Base-by-base conservation (phyloP, 768 basidiomycete species). In the Hericium alpestre region DNA sequence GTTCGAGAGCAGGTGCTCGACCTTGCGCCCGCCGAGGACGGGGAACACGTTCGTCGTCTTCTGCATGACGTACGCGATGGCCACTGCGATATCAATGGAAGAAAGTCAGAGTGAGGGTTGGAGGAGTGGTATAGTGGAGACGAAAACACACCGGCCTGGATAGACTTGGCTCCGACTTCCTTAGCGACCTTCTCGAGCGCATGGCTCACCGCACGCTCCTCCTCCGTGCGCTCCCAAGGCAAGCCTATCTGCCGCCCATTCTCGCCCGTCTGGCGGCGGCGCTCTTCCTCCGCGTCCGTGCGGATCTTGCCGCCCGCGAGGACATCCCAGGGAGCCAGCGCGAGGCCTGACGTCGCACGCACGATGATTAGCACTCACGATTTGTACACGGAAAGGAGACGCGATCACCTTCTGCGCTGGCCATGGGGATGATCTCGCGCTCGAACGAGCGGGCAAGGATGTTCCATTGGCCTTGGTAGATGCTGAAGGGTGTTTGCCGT, bases 1-100 rank as follows among this genome's bases (percentile, higher is more conserved):
- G 63, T 81, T 82, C 39, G 72, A 72, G 37, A 70, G 47, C 38
- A 81, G 64, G 32, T 81, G 76, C 62, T 79, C 77, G 52, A 78
- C 66, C 61, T 79, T 82, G 49, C 77, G 71, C 0, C 77, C 75
- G 1, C 78, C 78, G 25, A 32, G 32, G 32, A 32, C 9, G 32
- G 32, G 32, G 32, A 32, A 32, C 32, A 32, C 32, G 32, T 32
- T 80, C 65, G 58, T 73, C 10, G 76, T 70, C 64, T 81, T 82
- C 43, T 79, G 76, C 68, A 81, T 69, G 10, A 82, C 68, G 56
- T 79, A 81, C 15, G 77, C 77, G 56, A 81, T 75, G 9, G 78
- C 77, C 4, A 79, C 76, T 76, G 40, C 27, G 22, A 51, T 12
- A n/a, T n/a, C n/a, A n/a, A n/a, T n/a, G n/a, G n/a, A n/a, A n/a